Evolutionary conservation across 495 filamentous ascomycete genomes (phyloP), one percentile per base, ranked within the genome.

Genomic region (Aspergillus affinis): DNA sequence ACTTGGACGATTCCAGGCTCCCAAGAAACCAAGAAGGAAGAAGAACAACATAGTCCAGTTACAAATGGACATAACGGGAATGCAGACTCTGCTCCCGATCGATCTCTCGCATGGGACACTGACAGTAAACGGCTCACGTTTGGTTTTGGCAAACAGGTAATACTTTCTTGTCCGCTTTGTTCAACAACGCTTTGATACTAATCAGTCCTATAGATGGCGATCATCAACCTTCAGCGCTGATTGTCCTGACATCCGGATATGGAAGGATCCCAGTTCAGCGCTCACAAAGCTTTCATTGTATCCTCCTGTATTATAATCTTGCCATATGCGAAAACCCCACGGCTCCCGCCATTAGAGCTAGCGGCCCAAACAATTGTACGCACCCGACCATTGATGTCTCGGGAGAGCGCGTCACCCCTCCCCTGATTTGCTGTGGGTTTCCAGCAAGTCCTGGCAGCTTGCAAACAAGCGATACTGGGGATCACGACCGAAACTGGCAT

Each of bases 61-160:
- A 62, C 70, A 13, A 80, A 77, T 59, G 76, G 73, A 50, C 76
- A 77, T 21, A 78, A 79, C 60, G 76, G 75, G n/a, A 72, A 58
- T 52, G 18, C 58, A 21, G 64, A 71, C 4, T 57, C 66, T 2
- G 61, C 69, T 30, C 65, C 62, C 5, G 69, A 74, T 62, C 82
- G 86, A 46, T 86, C 83, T 58, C 67, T 93, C 19, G 82, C 83
- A 50, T 96, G 91, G 91, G 89, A 93, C 74, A 78, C 81, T 0
- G 84, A 90, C 69, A 88, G 90, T 2, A 85, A 88, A 63, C 87
- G 84, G 66, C 78, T 96, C 58, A 89, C 87, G 2, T 90, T 88
- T 68, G 88, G 89, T 18, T 79, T 86, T 23, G 86, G 85, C 58
- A 86, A 83, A 61, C 79, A 86, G 76, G 90, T 92, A 26, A 79